Evolutionary conservation across 2,329 filamentous ascomycete genomes (phyloP), one percentile per base, ranked within the genome.

Genomic region (Ambrosiella beaveri): DNA sequence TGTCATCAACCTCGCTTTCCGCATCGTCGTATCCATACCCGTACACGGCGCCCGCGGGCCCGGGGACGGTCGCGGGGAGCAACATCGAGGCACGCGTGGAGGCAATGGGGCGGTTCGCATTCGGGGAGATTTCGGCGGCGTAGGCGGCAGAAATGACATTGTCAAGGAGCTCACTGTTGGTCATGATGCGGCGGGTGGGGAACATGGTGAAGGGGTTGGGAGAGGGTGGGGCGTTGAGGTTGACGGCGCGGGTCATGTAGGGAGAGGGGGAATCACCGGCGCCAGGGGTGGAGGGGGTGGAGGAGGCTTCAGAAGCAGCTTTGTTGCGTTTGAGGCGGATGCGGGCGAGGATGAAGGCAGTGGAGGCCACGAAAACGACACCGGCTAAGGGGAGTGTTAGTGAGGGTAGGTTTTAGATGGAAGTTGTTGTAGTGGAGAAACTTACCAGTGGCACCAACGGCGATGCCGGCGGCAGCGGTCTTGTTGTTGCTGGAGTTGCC

Each of bases 401-500:
- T 54, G 39, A 57, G 41, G 17, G n/a, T 54, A 45, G 50, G 19
- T 13, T 11, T 39, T 3, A 4, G 17, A 45, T 13, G 17, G 5
- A 7, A 53, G 3, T 27, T 27, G 3, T 27, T 27, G 3, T 27
- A 35, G 7, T 17, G 40, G 15, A 6, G 6, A n/a, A 39, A 56
- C 59, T 60, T 57, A 60, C 59, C 59, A 50, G 59, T 57, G 9
- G 59, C 45, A 40, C 59, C 59, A 44, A 57, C 59, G 7, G 59
- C 59, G 44, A 60, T 60, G 19, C 58, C 56, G 39, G 55, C 59
- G 12, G 56, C 59, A 27, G 59, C 17, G 19, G 56, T 41, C 27
- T 38, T 51, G 39, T 54, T 54, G 35, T 49, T 54, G 27, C 50
- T 36, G 47, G 35, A 9, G 45, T 35, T 47, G 7, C n/a, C 8